Evolutionary conservation across 139 green algal species (phyloP).

Genomic region (Volvox africanus): DNA sequence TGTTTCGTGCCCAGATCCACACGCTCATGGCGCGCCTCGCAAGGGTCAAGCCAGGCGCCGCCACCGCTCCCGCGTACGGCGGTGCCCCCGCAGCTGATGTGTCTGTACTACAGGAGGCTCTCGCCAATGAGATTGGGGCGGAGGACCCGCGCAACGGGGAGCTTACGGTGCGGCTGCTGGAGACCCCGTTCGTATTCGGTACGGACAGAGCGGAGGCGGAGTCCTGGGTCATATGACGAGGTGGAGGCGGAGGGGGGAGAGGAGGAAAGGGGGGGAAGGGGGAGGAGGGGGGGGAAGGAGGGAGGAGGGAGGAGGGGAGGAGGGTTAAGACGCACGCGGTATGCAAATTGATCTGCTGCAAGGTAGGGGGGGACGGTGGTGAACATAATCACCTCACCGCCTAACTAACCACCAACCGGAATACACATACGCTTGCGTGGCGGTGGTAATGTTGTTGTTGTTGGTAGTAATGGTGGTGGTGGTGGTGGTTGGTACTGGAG

Average conservation of each 20-base stretch:
- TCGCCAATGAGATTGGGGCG: conserved; percentile 65
- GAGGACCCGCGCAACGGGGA: conserved; percentile 86
- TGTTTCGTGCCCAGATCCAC: conserved; percentile 11
- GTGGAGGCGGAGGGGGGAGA: neutral
- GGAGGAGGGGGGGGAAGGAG: neutral
- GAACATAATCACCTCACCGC: too few species aligned
- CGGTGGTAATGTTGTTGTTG: too few species aligned
- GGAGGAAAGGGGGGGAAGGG: too few species aligned
- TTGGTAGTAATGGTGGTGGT: neutral
- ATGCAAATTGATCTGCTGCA: too few species aligned
- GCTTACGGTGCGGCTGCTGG: conserved; percentile 60
- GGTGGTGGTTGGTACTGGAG: too few species aligned
- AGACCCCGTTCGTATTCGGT: conserved; percentile 56
- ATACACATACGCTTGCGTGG: too few species aligned
- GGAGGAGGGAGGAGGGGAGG: too few species aligned
- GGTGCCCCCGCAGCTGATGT: neutral
- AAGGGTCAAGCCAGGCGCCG: neutral
- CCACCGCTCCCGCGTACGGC: neutral
- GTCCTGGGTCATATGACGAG: conserved; percentile 43
- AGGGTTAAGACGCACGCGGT: too few species aligned
- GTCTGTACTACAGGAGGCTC: conserved; percentile 7
- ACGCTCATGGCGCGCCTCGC: conserved; percentile 26
- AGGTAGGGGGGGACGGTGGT: too few species aligned
- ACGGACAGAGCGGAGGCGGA: conserved; percentile 37
- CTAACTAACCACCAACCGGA: too few species aligned